Conservation (phyloP, 495 filamentous ascomycete genomes). For the Parathielavia hyrcaniae region DNA sequence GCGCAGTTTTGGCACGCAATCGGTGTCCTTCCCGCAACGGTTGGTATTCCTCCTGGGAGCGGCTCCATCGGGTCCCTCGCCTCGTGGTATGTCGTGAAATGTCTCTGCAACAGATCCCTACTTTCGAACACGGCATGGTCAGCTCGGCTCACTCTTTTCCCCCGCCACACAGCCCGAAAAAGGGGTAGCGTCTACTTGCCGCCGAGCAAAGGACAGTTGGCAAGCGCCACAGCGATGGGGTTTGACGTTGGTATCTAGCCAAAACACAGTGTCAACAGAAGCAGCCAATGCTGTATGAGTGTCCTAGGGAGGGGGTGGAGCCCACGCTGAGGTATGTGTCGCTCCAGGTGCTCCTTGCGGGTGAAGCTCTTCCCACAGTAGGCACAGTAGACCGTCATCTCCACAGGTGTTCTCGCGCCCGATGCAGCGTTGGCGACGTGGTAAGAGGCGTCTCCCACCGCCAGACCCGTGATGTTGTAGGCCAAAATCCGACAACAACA, state of each 20-base stretch:
- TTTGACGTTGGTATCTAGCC: conserved; percentile 58
- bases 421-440: background rate
- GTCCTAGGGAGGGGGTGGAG: conserved; percentile 2
- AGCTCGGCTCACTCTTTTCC: conserved; percentile 24
- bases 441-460: background rate
- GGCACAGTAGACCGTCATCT: conserved; percentile 50
- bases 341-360: conserved; percentile 59
- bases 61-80: conserved; percentile 39
- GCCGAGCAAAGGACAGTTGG: conserved; percentile 55
- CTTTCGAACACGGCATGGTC: background rate
- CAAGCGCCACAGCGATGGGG: conserved; percentile 55
- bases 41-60: conserved; percentile 34
- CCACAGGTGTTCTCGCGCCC: background rate
- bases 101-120: conserved; percentile 56
- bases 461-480: too few species aligned
- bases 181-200: conserved; percentile 36
- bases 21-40: conserved; percentile 37
- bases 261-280: conserved; percentile 21
- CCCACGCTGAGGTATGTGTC: conserved; percentile 58
- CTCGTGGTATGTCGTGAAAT: conserved; percentile 49
- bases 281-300: background rate
- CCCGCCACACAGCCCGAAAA: background rate
- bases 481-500: too few species aligned
- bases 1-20: conserved; percentile 57
- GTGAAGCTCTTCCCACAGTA: conserved; percentile 61